Evolutionary conservation across 108 stramenopile genomes (phyloP).

Genomic region (Ochromonas danica): DNA sequence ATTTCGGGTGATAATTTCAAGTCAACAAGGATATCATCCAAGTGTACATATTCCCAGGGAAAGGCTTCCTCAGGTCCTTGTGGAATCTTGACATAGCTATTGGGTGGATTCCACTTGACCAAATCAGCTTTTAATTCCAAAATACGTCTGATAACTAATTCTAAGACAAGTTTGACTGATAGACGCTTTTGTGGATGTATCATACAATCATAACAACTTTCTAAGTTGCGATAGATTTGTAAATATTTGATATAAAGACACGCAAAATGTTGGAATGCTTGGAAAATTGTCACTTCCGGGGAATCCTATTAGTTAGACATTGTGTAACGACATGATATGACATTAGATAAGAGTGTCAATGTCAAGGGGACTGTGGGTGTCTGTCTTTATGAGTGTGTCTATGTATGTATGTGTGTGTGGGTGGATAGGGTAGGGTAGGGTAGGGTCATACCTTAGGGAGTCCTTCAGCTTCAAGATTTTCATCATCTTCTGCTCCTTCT

Average conservation of each 20-base stretch:
- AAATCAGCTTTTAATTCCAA: constrained; percentile 68
- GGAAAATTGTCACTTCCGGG: constrained; percentile 52
- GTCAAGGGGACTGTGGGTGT: too few relatives aligned
- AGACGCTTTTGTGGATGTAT: constrained; percentile 80
- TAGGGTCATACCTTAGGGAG: not conserved
- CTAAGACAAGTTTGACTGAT: constrained; percentile 67
- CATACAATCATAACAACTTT: constrained; percentile 68
- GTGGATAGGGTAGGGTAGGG: too few relatives aligned
- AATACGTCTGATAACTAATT: constrained; percentile 70
- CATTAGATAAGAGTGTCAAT: too few relatives aligned
- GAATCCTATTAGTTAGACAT: constrained; percentile 23
- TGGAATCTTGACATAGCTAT: constrained; percentile 51
- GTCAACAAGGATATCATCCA: constrained; percentile 66
- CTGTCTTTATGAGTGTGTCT: too few relatives aligned
- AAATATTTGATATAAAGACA: constrained; percentile 70
- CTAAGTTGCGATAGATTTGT: constrained; percentile 64
- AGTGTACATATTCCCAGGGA: constrained; percentile 75
- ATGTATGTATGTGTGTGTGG: too few relatives aligned
- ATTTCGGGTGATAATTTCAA: constrained; percentile 69
- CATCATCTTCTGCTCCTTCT: constrained; percentile 50
- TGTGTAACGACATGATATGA: not conserved
- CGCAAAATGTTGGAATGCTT: constrained; percentile 72
- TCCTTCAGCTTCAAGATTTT: constrained; percentile 32
- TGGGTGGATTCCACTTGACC: constrained; percentile 79
- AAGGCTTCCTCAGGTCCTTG: constrained; percentile 54